Percentiles rank a stretch among this genome's conserved stretches.
Evolutionary conservation across 805 yeast genomes (phyloP).

Genomic region (Pichia phayaonensis): DNA sequence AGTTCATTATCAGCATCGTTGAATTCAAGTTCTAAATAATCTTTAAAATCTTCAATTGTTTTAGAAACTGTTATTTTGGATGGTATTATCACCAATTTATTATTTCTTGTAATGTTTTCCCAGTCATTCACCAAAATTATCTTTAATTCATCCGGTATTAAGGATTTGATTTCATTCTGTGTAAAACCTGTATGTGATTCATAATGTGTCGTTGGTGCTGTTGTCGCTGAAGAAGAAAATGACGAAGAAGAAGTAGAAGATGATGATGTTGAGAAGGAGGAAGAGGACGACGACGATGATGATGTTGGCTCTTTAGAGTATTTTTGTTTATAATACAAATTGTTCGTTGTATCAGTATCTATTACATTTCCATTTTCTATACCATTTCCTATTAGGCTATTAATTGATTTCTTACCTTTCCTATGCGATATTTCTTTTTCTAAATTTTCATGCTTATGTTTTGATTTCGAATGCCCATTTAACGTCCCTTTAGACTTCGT

Average conservation of each 20-base stretch:
- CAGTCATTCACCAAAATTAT: conserved; percentile 80
- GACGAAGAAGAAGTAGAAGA: neutral
- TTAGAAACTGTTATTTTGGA: conserved; percentile 41
- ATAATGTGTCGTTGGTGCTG: neutral
- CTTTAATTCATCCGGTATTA: conserved; percentile 62
- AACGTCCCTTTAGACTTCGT: neutral
- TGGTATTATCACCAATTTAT: conserved; percentile 63
- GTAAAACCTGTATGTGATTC: conserved; percentile 10
- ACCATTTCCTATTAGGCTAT: too few relatives aligned
- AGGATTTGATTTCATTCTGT: conserved; percentile 40
- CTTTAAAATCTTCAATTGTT: conserved; percentile 45
- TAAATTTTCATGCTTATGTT: neutral
- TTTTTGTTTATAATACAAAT: neutral
- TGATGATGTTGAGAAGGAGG: neutral
- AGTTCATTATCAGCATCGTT: conserved; percentile 28
- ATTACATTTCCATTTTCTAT: neutral
- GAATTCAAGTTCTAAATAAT: conserved; percentile 30
- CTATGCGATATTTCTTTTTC: neutral
- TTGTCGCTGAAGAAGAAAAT: neutral
- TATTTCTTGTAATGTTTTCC: conserved; percentile 83
- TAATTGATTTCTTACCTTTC: neutral
- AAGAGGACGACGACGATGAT: neutral
- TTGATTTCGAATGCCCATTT: neutral
- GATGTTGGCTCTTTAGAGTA: neutral
- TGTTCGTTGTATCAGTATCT: neutral